A percentile compares a stretch with the other conserved stretches of the same genome.
Evolutionary conservation across 495 filamentous ascomycete species (phyloP).

Genomic region (Penicillium egyptiacum): DNA sequence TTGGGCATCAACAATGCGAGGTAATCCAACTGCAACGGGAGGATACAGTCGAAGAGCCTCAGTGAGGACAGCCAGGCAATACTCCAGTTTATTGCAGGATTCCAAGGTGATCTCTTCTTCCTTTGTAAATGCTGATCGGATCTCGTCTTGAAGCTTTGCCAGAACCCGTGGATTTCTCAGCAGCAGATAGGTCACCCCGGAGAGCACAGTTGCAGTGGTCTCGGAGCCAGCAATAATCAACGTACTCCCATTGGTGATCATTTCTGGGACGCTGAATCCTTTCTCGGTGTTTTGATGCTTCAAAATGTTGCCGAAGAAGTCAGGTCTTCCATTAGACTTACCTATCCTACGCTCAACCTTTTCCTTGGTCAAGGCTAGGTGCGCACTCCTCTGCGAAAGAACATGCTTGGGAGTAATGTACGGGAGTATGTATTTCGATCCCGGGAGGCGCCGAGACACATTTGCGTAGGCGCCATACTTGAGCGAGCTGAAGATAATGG

Average conservation of each 20-base stretch:
- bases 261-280: constrained; percentile 40
- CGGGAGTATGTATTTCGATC: constrained; percentile 2
- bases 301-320: constrained; percentile 26
- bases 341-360: constrained; percentile 19
- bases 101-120: constrained; percentile 54
- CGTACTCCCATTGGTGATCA: constrained; percentile 40
- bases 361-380: constrained; percentile 16
- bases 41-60: constrained; percentile 61
- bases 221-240: constrained; percentile 57
- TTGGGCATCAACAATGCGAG: constrained; percentile 43
- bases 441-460: constrained; percentile 26
- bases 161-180: constrained; percentile 45
- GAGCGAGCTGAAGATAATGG: constrained; percentile 40
- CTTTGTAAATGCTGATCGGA: constrained; percentile 46
- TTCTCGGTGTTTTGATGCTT: constrained; percentile 25
- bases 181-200: constrained; percentile 53
- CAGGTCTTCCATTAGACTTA: constrained; percentile 22
- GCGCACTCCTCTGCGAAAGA: constrained; percentile 28
- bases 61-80: constrained; percentile 55
- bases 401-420: constrained; percentile 25
- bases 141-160: constrained; percentile 48
- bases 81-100: constrained; percentile 47
- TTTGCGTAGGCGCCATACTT: constrained; percentile 27
- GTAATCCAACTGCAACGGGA: constrained; percentile 48
- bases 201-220: constrained; percentile 60